Evolutionary conservation across 371 early-diverging fungal species (phyloP), one percentile per base, ranked within the genome.

Genomic region (Lichtheimia hyalospora): DNA sequence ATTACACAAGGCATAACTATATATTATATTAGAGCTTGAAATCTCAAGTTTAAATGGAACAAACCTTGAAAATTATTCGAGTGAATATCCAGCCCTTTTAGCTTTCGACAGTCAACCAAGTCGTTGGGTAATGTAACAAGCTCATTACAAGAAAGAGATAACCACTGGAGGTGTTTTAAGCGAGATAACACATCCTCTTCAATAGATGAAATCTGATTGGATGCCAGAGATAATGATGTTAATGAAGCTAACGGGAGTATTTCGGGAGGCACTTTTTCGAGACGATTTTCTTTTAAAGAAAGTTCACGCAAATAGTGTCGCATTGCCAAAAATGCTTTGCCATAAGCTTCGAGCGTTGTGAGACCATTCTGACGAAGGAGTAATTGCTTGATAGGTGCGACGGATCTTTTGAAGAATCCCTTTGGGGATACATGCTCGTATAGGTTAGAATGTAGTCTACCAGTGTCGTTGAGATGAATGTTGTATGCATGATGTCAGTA

Each of bases 41-140:
- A 10, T 48, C 20, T 39, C 1, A 52, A 44, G 10, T n/a, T 39
- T 20, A 12, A 55, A 55, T n/a, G 40, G 1, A 40, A 18, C n/a
- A n/a, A 15, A 65, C 73, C 50, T 54, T 48, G 34, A 24, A 91
- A 76, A 1, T 75, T 53, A 55, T 91, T 91, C 53, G 71, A 70
- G 14, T 86, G 86, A 0, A 91, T 60, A 57, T 89, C 87, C 4
- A 91, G 67, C 18, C 87, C 86, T 39, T 86, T 78, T 15, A 91
- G 66, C 12, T 75, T 69, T 27, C 66, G 64, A 5, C 90, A 76
- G 5, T 76, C 67, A 2, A 70, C 71, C 16, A 90, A 66, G 15
- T 84, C 81, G 6, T 67, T 57, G 0, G 91, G 91, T 0, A 91
- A 56, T 0, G 53, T 52, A 8, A 24, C 43, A 12, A 79, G 27